Conservation (phyloP, 2,329 filamentous ascomycete genomes). For the Aspergillus proliferans region DNA sequence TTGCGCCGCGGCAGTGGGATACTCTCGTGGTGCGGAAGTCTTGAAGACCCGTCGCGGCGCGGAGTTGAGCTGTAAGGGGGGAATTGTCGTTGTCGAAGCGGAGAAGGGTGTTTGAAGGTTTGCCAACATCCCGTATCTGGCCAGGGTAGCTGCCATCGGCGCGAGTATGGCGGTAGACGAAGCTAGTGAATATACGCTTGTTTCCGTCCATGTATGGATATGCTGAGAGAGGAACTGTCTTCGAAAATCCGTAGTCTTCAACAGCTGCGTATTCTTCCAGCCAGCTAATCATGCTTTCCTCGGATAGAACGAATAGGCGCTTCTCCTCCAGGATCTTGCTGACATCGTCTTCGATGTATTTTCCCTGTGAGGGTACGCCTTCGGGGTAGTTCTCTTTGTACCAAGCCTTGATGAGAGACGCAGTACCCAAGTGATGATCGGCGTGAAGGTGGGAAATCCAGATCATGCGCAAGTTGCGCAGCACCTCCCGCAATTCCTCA, state of each 20-base stretch:
- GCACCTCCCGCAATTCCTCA: slow-evolving; percentile 60
- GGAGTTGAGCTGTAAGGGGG: slow-evolving; percentile 35
- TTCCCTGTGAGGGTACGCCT: slow-evolving; percentile 30
- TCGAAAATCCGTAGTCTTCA: slow-evolving; percentile 66
- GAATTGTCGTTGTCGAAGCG: slow-evolving; percentile 20
- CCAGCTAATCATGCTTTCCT: slow-evolving; percentile 66
- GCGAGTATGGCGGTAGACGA: slow-evolving; percentile 26
- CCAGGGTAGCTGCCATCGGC: slow-evolving; percentile 20
- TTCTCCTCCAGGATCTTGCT: slow-evolving; percentile 35
- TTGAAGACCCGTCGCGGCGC: slow-evolving; percentile 54
- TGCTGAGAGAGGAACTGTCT: slow-evolving; percentile 46
- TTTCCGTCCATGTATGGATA: slow-evolving; percentile 15
- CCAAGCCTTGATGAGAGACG: slow-evolving; percentile 78
- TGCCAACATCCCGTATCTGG: slow-evolving; percentile 3
- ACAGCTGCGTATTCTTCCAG: slow-evolving; percentile 72
- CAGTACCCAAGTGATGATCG: slow-evolving; percentile 85
- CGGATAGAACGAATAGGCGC: slow-evolving; percentile 61
- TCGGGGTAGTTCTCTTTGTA: slow-evolving; percentile 51
- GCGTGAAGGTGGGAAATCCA: slow-evolving; percentile 96
- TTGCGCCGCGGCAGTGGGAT: slow-evolving; percentile 70
- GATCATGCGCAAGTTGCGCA: slow-evolving; percentile 72
- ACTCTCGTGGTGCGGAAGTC: slow-evolving; percentile 64
- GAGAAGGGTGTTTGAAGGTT: slow-evolving; percentile 15
- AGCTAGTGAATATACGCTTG: slow-evolving; percentile 9
- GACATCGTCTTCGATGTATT: slow-evolving; percentile 29